A percentile compares a stretch with the other conserved stretches of the same genome.
Evolutionary conservation across 768 basidiomycete species (phyloP).

Genomic region (Suillus cothurnatus): DNA sequence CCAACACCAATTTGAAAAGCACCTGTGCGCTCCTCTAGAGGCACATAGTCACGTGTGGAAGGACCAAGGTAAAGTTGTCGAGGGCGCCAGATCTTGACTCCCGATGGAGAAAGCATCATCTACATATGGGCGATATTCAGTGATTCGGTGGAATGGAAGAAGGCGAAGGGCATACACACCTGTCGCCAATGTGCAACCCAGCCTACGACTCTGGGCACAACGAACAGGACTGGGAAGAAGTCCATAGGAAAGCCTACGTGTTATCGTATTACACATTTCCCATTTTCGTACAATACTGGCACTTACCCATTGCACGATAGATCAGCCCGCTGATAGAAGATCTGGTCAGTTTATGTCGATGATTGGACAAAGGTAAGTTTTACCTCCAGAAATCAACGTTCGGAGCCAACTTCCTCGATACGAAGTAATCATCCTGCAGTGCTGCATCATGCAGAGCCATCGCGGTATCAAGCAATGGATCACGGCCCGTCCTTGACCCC

Average conservation of each 20-base stretch:
- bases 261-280: conserved; percentile 8
- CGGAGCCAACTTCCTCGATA: conserved; percentile 77
- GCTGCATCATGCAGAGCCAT: conserved; percentile 88
- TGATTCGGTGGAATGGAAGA: conserved; percentile 2
- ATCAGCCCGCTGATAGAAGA: conserved; percentile 66
- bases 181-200: conserved; percentile 95
- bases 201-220: conserved; percentile 88
- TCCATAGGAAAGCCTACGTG: conserved; percentile 85
- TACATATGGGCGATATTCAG: conserved; percentile 30
- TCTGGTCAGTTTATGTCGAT: not conserved
- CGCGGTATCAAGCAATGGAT: conserved; percentile 84
- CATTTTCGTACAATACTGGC: not conserved
- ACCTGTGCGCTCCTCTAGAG: conserved; percentile 55
- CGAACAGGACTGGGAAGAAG: conserved; percentile 93
- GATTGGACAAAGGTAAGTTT: conserved; percentile 5
- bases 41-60: conserved; percentile 73
- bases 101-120: conserved; percentile 90
- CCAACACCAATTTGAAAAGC: conserved; percentile 50
- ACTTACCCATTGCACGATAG: conserved; percentile 87
- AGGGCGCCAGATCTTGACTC: conserved; percentile 94
- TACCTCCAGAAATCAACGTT: conserved; percentile 89
- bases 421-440: conserved; percentile 89
- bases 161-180: conserved; percentile 39
- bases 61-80: conserved; percentile 84
- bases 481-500: conserved; percentile 70